Base-by-base conservation (phyloP, 2,329 filamentous ascomycete genomes). In the Cytospora chrysosperma region DNA sequence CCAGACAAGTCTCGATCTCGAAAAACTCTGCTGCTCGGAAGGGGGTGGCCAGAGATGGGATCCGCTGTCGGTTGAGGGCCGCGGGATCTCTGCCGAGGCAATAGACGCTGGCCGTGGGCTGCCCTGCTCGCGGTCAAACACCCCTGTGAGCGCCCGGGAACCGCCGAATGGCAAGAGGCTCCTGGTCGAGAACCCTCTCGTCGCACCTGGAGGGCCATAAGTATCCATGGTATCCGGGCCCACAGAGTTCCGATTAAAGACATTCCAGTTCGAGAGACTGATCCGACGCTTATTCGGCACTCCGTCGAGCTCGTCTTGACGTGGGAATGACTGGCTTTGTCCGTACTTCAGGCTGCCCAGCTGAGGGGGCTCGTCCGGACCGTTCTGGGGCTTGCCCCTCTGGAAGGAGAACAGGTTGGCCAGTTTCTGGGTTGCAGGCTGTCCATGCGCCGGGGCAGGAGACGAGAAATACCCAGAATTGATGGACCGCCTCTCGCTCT, bases 261-360 rank as follows among this genome's bases (percentile, higher is more conserved):
- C 75, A 59, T 75, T 81, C 83, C 83, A 90, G 64, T 83, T 81
- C 3, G 82, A 81, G 52, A 88, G 80, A 69, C 84, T 88, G 40
- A 84, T 82, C 47, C 84, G 81, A 27, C 85, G 85, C 74, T 77
- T 85, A 73, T 73, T 85, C 66, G 71, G 80, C 73, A 76, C 75
- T 67, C 72, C 77, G 71, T 82, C 89, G 69, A 73, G 74, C 15
- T 87, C 86, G 26, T 84, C 90, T 65, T 83, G 82, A 21, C 84
- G 79, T 7, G 91, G 91, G 68, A 95, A 86, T 0, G 91, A 94
- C 71, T 92, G 90, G 70, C 90, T 93, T 72, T 94, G 90, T 0
- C 85, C 83, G 32, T 85, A 77, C 71, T 91, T 91, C 17, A 93
- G 77, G 24, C 84, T 87, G 1, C 91, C 91, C 9, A 93, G 75